Percentiles rank a stretch among this genome's conserved stretches.
These are phyloP conservation scores for Didymella lethalis DNA, from an alignment of 2,329 filamentous ascomycete genomes.

Conservation along the genomic window DNA sequence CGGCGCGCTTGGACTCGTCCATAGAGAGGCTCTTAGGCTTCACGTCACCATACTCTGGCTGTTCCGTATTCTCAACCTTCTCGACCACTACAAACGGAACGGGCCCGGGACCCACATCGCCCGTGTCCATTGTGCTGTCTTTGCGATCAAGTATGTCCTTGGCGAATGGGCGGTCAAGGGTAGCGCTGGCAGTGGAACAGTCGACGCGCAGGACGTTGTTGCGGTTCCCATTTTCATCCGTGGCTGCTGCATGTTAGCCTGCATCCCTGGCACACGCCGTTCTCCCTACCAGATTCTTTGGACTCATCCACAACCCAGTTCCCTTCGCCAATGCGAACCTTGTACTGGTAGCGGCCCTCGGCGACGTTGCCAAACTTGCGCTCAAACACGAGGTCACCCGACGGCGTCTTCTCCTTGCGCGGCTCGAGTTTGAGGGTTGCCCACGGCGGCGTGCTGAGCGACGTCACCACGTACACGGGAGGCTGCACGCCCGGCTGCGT, in stretches of 20 bases:
- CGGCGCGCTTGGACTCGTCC: slow-evolving; percentile 30
- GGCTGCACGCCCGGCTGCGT: slow-evolving; percentile 66
- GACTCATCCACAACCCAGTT: slow-evolving; percentile 73
- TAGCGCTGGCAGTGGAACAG: slow-evolving; percentile 3
- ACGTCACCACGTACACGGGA: slow-evolving; percentile 75
- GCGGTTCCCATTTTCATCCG: slow-evolving; percentile 61
- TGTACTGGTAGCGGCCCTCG: slow-evolving; percentile 74
- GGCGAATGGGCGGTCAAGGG: not conserved
- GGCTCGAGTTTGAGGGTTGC: slow-evolving; percentile 69
- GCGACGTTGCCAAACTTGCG: slow-evolving; percentile 64
- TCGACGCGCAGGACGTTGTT: slow-evolving; percentile 61
- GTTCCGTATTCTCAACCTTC: slow-evolving; percentile 30
- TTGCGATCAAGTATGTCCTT: slow-evolving; percentile 27
- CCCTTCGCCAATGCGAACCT: slow-evolving; percentile 71
- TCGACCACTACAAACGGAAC: slow-evolving; percentile 37
- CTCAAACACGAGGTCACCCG: slow-evolving; percentile 66
- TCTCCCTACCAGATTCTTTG: slow-evolving; percentile 64
- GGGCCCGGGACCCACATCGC: slow-evolving; percentile 19
- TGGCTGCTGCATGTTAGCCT: slow-evolving; percentile 50
- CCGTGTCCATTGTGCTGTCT: slow-evolving; percentile 26
- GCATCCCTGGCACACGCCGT: not conserved
- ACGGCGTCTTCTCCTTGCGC: slow-evolving; percentile 55
- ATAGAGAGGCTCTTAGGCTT: slow-evolving; percentile 23
- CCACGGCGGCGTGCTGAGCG: slow-evolving; percentile 74
- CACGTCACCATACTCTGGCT: slow-evolving; percentile 29